phyloP scores from a whole-genome alignment of 371 early-diverging fungal species.

The Zychaea mexicana region DNA sequence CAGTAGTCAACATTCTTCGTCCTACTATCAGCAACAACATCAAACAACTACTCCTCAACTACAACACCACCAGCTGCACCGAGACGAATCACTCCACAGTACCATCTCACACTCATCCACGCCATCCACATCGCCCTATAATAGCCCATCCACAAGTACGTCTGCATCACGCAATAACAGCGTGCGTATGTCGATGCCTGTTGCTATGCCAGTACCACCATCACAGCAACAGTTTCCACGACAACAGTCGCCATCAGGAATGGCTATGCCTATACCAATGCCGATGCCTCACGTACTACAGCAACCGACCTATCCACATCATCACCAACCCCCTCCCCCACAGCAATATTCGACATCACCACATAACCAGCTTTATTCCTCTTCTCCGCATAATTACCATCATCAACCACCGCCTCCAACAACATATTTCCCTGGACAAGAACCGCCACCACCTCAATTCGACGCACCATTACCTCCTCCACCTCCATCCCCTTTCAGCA shows the following conservation, averaged over 20 bases:
- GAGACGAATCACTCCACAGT: neutral
- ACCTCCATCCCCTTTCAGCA: neutral
- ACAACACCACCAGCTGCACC: neutral
- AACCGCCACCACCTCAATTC: neutral
- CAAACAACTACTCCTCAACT: no score
- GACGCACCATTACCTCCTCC: neutral
- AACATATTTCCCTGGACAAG: neutral
- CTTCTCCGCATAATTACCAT: neutral
- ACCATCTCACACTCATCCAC: neutral
- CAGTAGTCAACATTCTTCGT: neutral
- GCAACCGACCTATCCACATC: neutral
- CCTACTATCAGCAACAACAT: neutral
- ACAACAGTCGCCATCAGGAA: neutral
- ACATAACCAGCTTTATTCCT: neutral
- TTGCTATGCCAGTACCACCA: conserved; percentile 1
- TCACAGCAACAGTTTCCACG: neutral
- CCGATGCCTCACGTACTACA: neutral
- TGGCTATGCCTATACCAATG: neutral
- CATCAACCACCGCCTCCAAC: neutral
- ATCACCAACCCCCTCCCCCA: neutral
- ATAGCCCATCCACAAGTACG: neutral
- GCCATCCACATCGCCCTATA: neutral
- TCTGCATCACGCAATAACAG: neutral
- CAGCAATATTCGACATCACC: neutral
- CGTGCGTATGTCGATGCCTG: conserved; percentile 1